Percentiles rank a stretch among this genome's conserved stretches.
phyloP scores from a whole-genome alignment of 768 basidiomycete genomes.

The Boletus reticulatus region DNA sequence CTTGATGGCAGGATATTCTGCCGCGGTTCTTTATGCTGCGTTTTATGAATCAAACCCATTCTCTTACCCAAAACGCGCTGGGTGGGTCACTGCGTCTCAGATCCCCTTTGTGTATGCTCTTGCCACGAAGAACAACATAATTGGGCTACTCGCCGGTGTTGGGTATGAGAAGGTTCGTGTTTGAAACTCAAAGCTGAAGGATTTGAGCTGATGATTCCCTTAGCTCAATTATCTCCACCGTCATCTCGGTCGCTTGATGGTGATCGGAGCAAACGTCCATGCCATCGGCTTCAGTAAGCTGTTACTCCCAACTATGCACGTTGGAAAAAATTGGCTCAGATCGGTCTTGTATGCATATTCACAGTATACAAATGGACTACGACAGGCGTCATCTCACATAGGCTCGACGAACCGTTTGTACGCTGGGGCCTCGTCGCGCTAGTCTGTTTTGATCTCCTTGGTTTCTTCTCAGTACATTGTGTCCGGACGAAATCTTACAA shows the following conservation, averaged over 20 bases:
- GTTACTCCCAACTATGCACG: not conserved
- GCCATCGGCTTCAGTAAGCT: conserved; percentile 52
- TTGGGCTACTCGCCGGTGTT: conserved; percentile 54
- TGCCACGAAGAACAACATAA: conserved; percentile 66
- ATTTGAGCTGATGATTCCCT: not conserved
- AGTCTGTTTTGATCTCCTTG: conserved; percentile 52
- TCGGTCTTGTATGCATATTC: not conserved
- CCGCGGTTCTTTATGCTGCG: conserved; percentile 42
- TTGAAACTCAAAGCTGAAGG: not conserved
- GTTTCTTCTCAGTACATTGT: conserved; percentile 57
- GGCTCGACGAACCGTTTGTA: conserved; percentile 34
- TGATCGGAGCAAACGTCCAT: conserved; percentile 60
- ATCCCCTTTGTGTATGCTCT: conserved; percentile 64
- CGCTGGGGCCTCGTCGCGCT: conserved; percentile 55
- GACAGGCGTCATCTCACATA: conserved; percentile 37
- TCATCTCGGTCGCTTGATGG: conserved; percentile 56
- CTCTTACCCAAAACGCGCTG: conserved; percentile 44
- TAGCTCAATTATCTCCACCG: conserved; percentile 79
- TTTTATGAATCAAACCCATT: conserved; percentile 54
- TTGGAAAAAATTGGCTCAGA: not conserved
- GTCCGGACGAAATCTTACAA: conserved; percentile 60
- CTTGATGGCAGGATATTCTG: conserved; percentile 47
- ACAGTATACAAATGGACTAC: conserved; percentile 59
- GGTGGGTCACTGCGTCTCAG: conserved; percentile 58
- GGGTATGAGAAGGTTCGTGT: conserved; percentile 65